phyloP scores from a whole-genome alignment of 1,284 basidiomycete species.

The Trichosporon sp. region DNA sequence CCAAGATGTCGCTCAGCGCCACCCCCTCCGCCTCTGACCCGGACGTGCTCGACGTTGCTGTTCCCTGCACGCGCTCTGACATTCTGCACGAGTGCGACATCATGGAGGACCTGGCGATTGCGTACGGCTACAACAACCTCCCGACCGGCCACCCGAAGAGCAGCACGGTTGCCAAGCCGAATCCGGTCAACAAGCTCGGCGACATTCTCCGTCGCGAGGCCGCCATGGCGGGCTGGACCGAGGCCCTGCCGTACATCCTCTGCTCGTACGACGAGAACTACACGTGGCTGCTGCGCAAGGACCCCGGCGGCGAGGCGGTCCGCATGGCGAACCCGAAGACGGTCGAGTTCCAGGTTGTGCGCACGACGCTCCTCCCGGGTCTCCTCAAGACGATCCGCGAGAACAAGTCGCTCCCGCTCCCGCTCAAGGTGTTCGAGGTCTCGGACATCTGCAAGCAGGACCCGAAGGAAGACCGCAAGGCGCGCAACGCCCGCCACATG shows the following conservation, averaged over 20 bases:
- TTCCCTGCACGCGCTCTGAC: slow-evolving; percentile 91
- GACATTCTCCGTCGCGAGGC: slow-evolving; percentile 89
- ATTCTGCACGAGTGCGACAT: slow-evolving; percentile 98
- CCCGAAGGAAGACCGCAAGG: slow-evolving; percentile 71
- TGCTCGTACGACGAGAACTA: slow-evolving; percentile 99
- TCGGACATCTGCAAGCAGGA: slow-evolving; percentile 94
- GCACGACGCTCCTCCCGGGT: slow-evolving; percentile 91
- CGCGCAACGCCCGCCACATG: slow-evolving; percentile 82
- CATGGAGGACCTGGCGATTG: slow-evolving; percentile 97
- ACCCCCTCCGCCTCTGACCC: slow-evolving; percentile 60
- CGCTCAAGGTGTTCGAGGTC: slow-evolving; percentile 90
- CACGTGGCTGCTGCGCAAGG: slow-evolving; percentile 80
- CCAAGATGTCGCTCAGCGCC: slow-evolving; percentile 57
- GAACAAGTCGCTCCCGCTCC: slow-evolving; percentile 90
- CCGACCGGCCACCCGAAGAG: slow-evolving; percentile 88
- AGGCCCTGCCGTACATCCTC: slow-evolving; percentile 93
- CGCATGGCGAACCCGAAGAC: slow-evolving; percentile 97
- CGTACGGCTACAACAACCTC: slow-evolving; percentile 96
- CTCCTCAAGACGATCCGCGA: slow-evolving; percentile 96
- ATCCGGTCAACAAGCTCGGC: slow-evolving; percentile 84
- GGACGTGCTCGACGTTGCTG: slow-evolving; percentile 68
- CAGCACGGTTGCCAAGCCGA: slow-evolving; percentile 92
- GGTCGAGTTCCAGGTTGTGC: slow-evolving; percentile 95
- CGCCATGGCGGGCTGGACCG: slow-evolving; percentile 92
- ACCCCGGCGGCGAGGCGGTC: slow-evolving; percentile 79